Evolutionary conservation across 2,329 filamentous ascomycete genomes (phyloP).

Genomic region (Fusarium compactum): DNA sequence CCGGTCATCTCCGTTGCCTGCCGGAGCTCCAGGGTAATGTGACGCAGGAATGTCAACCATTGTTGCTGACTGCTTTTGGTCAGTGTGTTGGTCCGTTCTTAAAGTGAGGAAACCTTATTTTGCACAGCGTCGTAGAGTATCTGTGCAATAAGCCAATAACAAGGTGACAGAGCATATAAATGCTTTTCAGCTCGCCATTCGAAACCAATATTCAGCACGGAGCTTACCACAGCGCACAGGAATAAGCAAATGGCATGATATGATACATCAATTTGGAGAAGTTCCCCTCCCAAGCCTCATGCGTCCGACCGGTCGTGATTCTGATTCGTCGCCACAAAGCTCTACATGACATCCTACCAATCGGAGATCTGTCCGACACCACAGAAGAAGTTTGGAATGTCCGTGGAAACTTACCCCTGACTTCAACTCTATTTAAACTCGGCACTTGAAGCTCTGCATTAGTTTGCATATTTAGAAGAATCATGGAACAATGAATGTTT

Average conservation of each 20-base stretch:
- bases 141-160: background rate
- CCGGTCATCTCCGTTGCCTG: background rate
- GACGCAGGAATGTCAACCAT: background rate
- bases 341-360: background rate
- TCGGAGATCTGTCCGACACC: background rate
- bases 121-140: background rate
- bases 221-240: background rate
- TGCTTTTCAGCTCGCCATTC: background rate
- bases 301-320: background rate
- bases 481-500: background rate
- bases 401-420: background rate
- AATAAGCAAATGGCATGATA: background rate
- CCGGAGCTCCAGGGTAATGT: background rate
- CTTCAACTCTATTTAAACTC: background rate
- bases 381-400: background rate
- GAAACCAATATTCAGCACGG: background rate
- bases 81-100: background rate
- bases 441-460: background rate
- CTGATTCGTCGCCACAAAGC: background rate
- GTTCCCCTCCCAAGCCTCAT: background rate
- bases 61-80: background rate
- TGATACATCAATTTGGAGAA: background rate
- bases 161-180: background rate
- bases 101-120: background rate
- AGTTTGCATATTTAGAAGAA: background rate